phyloP scores from a whole-genome alignment of 2,329 filamentous ascomycete genomes.

The Alternaria burnsii region DNA sequence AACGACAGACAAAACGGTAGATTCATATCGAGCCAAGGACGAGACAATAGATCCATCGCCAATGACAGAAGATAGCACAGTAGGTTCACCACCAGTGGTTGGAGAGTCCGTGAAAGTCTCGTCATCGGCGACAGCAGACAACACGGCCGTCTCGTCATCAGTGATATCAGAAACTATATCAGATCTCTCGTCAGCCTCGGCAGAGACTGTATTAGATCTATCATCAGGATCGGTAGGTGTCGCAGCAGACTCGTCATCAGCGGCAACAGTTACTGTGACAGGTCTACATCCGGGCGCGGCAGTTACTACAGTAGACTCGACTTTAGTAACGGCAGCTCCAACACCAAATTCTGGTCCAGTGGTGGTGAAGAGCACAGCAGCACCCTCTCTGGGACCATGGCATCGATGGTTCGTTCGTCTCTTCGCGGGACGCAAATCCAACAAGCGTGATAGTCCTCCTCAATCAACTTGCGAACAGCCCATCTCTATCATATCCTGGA shows the following conservation, averaged over 20 bases:
- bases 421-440: slow-evolving; percentile 19
- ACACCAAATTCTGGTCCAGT: background rate
- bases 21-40: background rate
- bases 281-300: background rate
- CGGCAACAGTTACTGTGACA: background rate
- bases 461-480: background rate
- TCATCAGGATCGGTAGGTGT: background rate
- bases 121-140: background rate
- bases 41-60: background rate
- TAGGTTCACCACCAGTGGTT: background rate
- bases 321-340: background rate
- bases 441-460: background rate
- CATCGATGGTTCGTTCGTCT: slow-evolving; percentile 18
- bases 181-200: background rate
- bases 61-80: background rate
- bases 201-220: background rate
- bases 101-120: background rate
- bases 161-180: background rate
- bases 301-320: background rate
- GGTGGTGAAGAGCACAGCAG: background rate
- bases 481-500: slow-evolving; percentile 1
- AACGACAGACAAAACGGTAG: background rate
- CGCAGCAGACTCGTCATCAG: background rate
- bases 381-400: background rate
- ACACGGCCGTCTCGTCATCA: background rate